A percentile compares a stretch with the other conserved stretches of the same genome.
phyloP scores from a whole-genome alignment of 2,329 filamentous ascomycete genomes.

The Fusarium heterosporum region DNA sequence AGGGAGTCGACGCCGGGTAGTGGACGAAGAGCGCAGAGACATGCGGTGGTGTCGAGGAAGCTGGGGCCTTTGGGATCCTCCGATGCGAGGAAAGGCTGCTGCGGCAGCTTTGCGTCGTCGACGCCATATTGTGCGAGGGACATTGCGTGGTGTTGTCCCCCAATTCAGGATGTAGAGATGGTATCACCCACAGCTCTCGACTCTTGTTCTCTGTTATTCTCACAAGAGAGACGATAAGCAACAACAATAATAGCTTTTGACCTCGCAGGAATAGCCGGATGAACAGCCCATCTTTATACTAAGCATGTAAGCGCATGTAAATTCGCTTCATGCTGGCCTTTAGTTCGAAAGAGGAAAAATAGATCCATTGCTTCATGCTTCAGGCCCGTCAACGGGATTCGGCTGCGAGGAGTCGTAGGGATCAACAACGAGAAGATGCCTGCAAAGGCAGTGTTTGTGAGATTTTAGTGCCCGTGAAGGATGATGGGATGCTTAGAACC shows the following conservation, averaged over 20 bases:
- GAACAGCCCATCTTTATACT: conserved; percentile 28
- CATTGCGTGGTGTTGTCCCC: conserved; percentile 25
- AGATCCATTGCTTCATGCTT: conserved; percentile 1
- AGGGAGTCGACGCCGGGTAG: conserved; percentile 24
- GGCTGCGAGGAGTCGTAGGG: conserved; percentile 5
- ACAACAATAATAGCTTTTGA: conserved; percentile 3
- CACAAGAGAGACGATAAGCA: not conserved
- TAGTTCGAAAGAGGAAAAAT: not conserved
- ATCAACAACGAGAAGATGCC: conserved; percentile 24
- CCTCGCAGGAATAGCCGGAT: not conserved
- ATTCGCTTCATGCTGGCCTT: not conserved
- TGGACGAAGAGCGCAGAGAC: conserved; percentile 53
- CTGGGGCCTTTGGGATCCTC: conserved; percentile 49
- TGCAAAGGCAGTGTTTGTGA: conserved; percentile 32
- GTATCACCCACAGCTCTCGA: not conserved
- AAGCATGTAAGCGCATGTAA: not conserved
- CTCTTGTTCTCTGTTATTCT: not conserved
- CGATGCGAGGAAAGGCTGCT: conserved; percentile 55
- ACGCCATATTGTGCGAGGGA: conserved; percentile 31
- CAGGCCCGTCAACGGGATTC: conserved; percentile 9
- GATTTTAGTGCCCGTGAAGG: conserved; percentile 34
- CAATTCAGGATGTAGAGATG: not conserved
- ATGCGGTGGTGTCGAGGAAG: conserved; percentile 56
- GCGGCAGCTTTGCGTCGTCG: conserved; percentile 45
- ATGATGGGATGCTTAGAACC: not conserved